phyloP scores from a whole-genome alignment of 148 eudicot species.

The Rhododendron griersonianum region DNA sequence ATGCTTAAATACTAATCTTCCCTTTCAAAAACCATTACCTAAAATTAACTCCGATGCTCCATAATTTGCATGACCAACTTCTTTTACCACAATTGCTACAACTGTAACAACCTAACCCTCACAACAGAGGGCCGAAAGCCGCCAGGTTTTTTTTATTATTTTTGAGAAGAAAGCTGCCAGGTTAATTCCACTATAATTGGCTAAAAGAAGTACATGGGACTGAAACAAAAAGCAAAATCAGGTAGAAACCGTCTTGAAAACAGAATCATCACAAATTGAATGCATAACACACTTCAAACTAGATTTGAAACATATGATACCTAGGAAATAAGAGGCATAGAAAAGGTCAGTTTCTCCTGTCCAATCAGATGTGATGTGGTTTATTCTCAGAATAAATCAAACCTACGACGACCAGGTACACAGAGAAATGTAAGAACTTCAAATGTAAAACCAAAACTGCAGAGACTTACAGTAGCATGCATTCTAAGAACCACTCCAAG shows the following conservation, averaged over 20 bases:
- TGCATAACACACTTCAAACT: background rate
- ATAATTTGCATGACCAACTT: background rate
- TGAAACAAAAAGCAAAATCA: background rate
- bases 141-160: background rate
- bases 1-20: background rate
- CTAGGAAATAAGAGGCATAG: background rate
- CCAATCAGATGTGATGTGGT: background rate
- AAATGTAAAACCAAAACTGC: background rate
- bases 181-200: background rate
- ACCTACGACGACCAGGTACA: background rate
- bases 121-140: background rate
- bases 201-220: background rate
- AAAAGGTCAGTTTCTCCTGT: background rate
- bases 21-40: background rate
- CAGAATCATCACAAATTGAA: background rate
- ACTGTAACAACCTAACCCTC: background rate
- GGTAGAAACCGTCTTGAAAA: background rate
- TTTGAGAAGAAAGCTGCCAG: background rate
- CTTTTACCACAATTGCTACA: background rate
- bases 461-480: conserved; percentile 3
- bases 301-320: background rate
- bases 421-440: background rate
- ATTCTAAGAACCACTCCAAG: conserved; percentile 42
- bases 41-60: background rate
- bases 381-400: background rate